Evolutionary conservation across 768 basidiomycete genomes (phyloP).

Genomic region (Podaxis mareebaensis): DNA sequence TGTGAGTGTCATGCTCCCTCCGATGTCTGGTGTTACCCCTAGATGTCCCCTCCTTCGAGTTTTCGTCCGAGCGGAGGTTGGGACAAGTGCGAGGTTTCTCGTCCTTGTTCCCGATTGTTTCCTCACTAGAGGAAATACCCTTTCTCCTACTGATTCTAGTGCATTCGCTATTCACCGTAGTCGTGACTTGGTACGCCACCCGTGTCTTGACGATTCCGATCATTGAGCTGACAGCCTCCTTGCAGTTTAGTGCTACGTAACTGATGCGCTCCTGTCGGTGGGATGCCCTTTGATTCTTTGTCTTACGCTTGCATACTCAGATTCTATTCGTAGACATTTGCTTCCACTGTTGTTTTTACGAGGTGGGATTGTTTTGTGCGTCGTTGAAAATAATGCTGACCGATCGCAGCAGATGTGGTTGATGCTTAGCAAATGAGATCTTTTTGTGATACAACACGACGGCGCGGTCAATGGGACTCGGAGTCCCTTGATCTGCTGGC

Average conservation of each 20-base stretch:
- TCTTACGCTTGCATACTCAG: neutral
- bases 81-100: neutral
- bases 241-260: slow-evolving; percentile 2
- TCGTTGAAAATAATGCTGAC: neutral
- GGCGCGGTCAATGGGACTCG: neutral
- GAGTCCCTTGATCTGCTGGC: neutral
- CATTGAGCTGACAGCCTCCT: neutral
- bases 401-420: neutral
- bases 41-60: neutral
- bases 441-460: neutral
- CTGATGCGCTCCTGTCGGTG: slow-evolving; percentile 6
- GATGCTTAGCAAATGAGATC: neutral
- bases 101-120: neutral
- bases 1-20: neutral
- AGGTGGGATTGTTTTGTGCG: neutral
- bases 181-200: neutral
- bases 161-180: neutral
- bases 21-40: neutral
- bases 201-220: slow-evolving; percentile 2
- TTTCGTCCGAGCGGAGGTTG: slow-evolving; percentile 3
- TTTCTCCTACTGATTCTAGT: neutral
- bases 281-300: neutral
- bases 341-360: neutral
- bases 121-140: neutral
- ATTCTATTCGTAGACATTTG: neutral